Percentiles rank a stretch among this genome's conserved stretches.
These are phyloP conservation scores for Eucalyptus melliodora DNA, from an alignment of 345 rosid species.

Conservation along the genomic window DNA sequence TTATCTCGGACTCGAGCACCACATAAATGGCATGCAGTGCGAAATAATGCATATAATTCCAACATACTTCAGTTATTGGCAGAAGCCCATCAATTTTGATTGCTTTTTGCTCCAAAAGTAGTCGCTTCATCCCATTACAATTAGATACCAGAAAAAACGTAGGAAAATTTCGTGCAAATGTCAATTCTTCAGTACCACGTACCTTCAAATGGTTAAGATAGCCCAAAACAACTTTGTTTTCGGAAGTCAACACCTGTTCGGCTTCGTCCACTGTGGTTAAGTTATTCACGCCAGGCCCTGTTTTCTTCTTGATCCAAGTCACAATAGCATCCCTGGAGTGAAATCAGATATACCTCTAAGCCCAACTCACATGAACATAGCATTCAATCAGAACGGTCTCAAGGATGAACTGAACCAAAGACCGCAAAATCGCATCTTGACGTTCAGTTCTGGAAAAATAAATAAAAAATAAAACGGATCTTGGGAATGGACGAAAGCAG, in stretches of 20 bases:
- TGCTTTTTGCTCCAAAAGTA: neutral
- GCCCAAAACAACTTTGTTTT: conserved; percentile 69
- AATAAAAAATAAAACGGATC: neutral
- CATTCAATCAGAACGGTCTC: neutral
- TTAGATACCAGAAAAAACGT: neutral
- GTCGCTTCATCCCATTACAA: neutral
- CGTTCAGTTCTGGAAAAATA: neutral
- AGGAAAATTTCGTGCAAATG: neutral
- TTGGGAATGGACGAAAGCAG: neutral
- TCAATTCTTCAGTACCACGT: neutral
- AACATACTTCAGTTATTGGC: neutral
- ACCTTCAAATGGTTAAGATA: conserved; percentile 88
- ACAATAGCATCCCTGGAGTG: conserved; percentile 69
- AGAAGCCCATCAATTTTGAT: neutral
- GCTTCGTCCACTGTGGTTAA: conserved; percentile 83
- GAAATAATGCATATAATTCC: neutral
- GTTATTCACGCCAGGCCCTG: conserved; percentile 73
- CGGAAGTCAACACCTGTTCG: conserved; percentile 65
- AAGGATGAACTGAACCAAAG: neutral
- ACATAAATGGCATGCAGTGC: neutral
- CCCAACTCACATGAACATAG: neutral
- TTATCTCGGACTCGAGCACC: neutral
- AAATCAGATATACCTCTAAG: neutral
- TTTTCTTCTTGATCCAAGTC: conserved; percentile 95
- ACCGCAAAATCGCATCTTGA: neutral